Evolutionary conservation across 2,329 filamentous ascomycete species (phyloP), one percentile per base, ranked within the genome.

Genomic region (Penicillium sp.): DNA sequence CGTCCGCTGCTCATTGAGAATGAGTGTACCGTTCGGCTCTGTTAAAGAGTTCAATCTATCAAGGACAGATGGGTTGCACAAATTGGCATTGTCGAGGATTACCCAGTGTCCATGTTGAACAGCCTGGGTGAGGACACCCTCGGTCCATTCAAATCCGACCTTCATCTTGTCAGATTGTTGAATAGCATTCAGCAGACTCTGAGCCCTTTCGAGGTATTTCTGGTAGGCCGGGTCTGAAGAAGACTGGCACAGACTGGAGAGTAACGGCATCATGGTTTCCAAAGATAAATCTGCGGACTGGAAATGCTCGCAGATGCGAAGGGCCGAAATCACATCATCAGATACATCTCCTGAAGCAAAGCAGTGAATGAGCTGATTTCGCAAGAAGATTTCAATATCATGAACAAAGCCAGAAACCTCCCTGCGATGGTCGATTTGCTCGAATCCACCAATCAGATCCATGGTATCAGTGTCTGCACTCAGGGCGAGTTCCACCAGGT

Each of bases 401-500:
- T 75, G 68, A 6, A 86, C 64, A 56, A 82, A 76, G n/a, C 76
- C 74, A 46, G 86, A 84, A 4, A 88, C 75, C 53, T 87, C 82
- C 47, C 92, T 80, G 43, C 87, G 78, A 18, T 88, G 83, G 65
- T 99, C 93, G 14, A 89, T 84, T 70, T 99, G 93, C 68, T 99
- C 93, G 64, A 95, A 99, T 0, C 93, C 93, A 63, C 93, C 93
- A 49, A 99, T 89, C 48, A 99, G 81, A 70, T 99, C 93, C 84
- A 95, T 95, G 0, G 92, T 91, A 68, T 99, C 93, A 37, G 95
- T 88, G 61, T 99, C 95, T 6, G 91, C 86, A 65, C 95, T 99
- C 72, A 99, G 83, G 0, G 91, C 84, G 61, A 97, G 88, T 13
- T 89, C 87, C 28, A 91, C 80, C 3, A 97, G 75, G 1, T 83